Evolutionary conservation across 805 yeast species (phyloP).

Genomic region (Zygosaccharomyces pseudorouxii): DNA sequence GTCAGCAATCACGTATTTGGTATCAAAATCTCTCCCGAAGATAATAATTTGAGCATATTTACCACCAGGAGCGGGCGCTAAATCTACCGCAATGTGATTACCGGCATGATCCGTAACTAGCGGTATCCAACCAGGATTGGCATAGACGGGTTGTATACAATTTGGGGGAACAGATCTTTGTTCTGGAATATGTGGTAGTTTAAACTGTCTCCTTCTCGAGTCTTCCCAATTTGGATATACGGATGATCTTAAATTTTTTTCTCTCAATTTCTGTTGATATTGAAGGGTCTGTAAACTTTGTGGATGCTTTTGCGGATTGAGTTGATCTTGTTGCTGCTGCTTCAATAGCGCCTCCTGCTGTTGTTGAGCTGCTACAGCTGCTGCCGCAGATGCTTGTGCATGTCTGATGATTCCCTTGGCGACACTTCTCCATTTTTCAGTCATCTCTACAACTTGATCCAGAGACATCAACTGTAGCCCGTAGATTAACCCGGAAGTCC

Average conservation of each 20-base stretch:
- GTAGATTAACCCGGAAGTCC: constrained; percentile 66
- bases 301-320: constrained; percentile 22
- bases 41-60: constrained; percentile 86
- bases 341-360: neutral
- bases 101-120: constrained; percentile 84
- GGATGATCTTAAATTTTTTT: neutral
- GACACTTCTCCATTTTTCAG: constrained; percentile 80
- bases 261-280: neutral
- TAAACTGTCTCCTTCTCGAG: constrained; percentile 32
- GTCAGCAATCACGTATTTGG: constrained; percentile 78
- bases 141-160: constrained; percentile 66
- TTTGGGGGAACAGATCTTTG: constrained; percentile 76
- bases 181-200: constrained; percentile 41
- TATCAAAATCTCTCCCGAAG: constrained; percentile 92
- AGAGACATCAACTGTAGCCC: constrained; percentile 76
- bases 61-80: constrained; percentile 76
- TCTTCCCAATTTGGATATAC: constrained; percentile 1
- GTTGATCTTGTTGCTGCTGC: constrained; percentile 16
- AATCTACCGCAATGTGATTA: constrained; percentile 85
- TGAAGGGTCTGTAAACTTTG: constrained; percentile 17
- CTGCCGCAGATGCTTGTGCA: constrained; percentile 14
- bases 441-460: constrained; percentile 75
- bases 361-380: neutral
- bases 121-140: constrained; percentile 93
- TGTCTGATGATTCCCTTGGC: constrained; percentile 41